Evolutionary conservation across 805 yeast genomes (phyloP).

Genomic region (Ogataea degrootiae): DNA sequence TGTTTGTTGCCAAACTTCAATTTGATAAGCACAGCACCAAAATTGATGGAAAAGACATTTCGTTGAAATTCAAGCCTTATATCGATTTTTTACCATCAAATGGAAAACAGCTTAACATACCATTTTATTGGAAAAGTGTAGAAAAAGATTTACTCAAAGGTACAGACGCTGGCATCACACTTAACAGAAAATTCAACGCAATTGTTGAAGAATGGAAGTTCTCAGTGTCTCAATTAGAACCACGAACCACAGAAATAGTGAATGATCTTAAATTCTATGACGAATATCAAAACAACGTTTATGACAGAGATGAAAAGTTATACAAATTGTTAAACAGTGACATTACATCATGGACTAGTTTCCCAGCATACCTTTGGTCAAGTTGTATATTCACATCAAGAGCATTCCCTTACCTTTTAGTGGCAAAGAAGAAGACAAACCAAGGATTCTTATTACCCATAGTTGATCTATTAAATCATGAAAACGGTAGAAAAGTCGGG

Average conservation of each 20-base stretch:
- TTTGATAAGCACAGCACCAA: constrained; percentile 27
- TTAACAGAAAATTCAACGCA: constrained; percentile 39
- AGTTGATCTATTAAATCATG: constrained; percentile 73
- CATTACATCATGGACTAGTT: constrained; percentile 50
- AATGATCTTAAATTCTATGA: constrained; percentile 26
- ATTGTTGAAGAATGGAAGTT: constrained; percentile 59
- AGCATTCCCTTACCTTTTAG: constrained; percentile 72
- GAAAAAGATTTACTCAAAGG: constrained; percentile 54
- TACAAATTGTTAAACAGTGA: background rate
- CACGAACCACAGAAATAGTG: constrained; percentile 7
- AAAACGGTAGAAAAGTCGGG: constrained; percentile 50
- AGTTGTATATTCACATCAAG: constrained; percentile 65
- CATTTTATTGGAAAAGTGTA: constrained; percentile 57
- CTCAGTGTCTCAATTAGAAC: constrained; percentile 20
- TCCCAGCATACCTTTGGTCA: constrained; percentile 74
- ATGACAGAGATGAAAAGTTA: background rate
- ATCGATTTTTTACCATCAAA: constrained; percentile 41
- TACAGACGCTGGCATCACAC: constrained; percentile 61
- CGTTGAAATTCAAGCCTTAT: constrained; percentile 36
- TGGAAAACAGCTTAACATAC: constrained; percentile 45
- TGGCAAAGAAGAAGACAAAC: constrained; percentile 29
- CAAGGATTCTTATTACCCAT: constrained; percentile 74
- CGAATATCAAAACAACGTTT: constrained; percentile 10
- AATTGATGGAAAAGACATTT: constrained; percentile 14
- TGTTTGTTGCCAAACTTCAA: constrained; percentile 39